Evolutionary conservation across 495 filamentous ascomycete genomes (phyloP).

Genomic region (Tuber brumale): DNA sequence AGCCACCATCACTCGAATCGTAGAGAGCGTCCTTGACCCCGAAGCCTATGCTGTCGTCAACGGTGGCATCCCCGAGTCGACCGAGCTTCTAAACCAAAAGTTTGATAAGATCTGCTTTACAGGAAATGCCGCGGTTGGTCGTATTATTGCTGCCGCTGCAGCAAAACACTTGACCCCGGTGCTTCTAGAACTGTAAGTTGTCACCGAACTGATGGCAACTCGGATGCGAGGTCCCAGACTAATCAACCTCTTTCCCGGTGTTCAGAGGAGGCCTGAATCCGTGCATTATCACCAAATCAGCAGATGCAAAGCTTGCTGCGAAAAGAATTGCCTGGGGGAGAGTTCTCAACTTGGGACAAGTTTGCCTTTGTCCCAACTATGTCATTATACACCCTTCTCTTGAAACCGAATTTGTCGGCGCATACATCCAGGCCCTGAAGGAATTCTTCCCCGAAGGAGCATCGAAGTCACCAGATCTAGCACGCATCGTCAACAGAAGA

Average conservation of each 20-base stretch:
- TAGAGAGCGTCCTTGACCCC: constrained; percentile 63
- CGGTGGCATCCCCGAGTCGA: constrained; percentile 72
- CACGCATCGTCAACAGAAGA: constrained; percentile 67
- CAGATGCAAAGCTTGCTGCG: constrained; percentile 73
- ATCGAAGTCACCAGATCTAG: constrained; percentile 63
- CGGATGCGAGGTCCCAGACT: neutral
- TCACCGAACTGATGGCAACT: neutral
- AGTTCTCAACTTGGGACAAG: constrained; percentile 75
- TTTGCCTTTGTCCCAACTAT: constrained; percentile 83
- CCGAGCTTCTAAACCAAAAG: constrained; percentile 71
- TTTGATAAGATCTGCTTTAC: constrained; percentile 99
- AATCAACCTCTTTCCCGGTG: neutral
- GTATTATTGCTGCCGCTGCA: constrained; percentile 83
- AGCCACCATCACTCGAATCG: constrained; percentile 62
- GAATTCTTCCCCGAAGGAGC: constrained; percentile 83
- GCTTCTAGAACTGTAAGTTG: constrained; percentile 60
- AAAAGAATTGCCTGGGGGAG: constrained; percentile 82
- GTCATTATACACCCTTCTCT: constrained; percentile 70
- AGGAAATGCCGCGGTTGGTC: constrained; percentile 65
- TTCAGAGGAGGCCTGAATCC: constrained; percentile 72
- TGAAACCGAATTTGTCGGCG: constrained; percentile 64
- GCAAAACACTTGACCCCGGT: constrained; percentile 87
- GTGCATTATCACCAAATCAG: constrained; percentile 75
- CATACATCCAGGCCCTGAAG: constrained; percentile 47
- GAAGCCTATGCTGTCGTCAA: constrained; percentile 71